Evolutionary conservation across 108 stramenopile genomes (phyloP).

Genomic region (Mediolabrus comicus): DNA sequence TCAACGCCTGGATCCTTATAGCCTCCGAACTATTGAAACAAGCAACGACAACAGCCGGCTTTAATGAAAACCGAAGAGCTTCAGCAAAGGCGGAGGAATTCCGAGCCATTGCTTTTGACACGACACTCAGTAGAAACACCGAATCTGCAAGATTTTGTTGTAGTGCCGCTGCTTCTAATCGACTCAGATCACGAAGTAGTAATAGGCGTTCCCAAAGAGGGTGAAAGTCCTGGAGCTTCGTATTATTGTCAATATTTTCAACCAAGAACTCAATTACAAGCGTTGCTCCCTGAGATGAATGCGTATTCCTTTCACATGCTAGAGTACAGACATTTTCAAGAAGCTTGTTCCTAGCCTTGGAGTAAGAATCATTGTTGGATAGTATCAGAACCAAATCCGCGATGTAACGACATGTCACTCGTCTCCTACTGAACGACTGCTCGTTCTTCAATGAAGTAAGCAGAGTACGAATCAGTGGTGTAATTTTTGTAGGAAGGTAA

Average conservation of each 20-base stretch:
- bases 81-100: not conserved
- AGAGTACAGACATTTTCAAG: constrained; percentile 51
- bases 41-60: constrained; percentile 20
- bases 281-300: constrained; percentile 15
- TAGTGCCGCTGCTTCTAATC: not conserved
- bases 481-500: constrained; percentile 59
- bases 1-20: constrained; percentile 21
- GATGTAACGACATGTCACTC: constrained; percentile 36
- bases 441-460: constrained; percentile 80
- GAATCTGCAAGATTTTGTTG: constrained; percentile 18
- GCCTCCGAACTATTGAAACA: constrained; percentile 16
- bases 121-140: constrained; percentile 26
- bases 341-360: constrained; percentile 41
- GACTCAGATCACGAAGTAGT: not conserved
- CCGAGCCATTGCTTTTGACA: constrained; percentile 26
- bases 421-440: constrained; percentile 20
- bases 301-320: constrained; percentile 25
- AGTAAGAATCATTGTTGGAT: constrained; percentile 12
- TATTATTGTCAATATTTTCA: not conserved
- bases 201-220: constrained; percentile 31
- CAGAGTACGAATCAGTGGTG: constrained; percentile 64
- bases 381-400: constrained; percentile 30
- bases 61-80: constrained; percentile 14
- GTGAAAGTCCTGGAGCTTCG: constrained; percentile 26
- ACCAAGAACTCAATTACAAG: constrained; percentile 32